phyloP scores from a whole-genome alignment of 1,284 basidiomycete species.

The Xerocomus nothofagi region DNA sequence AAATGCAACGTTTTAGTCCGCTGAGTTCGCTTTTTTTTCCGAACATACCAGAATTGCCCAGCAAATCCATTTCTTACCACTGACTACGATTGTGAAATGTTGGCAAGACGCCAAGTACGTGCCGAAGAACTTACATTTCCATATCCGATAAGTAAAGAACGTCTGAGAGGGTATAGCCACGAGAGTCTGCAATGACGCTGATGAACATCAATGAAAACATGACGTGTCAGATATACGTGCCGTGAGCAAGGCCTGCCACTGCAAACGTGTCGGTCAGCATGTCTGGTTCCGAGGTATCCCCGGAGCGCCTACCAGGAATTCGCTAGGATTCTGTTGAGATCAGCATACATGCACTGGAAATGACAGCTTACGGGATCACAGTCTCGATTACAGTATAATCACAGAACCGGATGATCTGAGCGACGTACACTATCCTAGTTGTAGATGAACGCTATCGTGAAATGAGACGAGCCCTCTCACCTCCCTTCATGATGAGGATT shows the following conservation, averaged over 20 bases:
- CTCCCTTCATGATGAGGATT: constrained; percentile 5
- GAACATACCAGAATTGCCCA: constrained; percentile 3
- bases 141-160: constrained; percentile 9
- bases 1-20: not conserved
- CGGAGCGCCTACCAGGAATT: constrained; percentile 3
- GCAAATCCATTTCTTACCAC: not conserved
- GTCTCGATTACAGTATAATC: not conserved
- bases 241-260: constrained; percentile 4
- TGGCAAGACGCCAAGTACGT: not conserved
- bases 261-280: not conserved
- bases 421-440: not conserved
- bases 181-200: not conserved
- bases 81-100: not conserved
- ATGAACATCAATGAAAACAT: not conserved
- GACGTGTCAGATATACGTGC: not conserved
- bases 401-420: not conserved
- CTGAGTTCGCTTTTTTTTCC: not conserved
- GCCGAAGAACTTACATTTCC: constrained; percentile 6
- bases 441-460: not conserved
- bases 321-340: not conserved
- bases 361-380: constrained; percentile 2
- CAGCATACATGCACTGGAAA: not conserved
- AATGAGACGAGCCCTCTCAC: not conserved
- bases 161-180: not conserved
- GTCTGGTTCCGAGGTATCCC: not conserved